Base-by-base conservation (phyloP, 2,329 filamentous ascomycete genomes). In the Ophiocordyceps unilateralis region DNA sequence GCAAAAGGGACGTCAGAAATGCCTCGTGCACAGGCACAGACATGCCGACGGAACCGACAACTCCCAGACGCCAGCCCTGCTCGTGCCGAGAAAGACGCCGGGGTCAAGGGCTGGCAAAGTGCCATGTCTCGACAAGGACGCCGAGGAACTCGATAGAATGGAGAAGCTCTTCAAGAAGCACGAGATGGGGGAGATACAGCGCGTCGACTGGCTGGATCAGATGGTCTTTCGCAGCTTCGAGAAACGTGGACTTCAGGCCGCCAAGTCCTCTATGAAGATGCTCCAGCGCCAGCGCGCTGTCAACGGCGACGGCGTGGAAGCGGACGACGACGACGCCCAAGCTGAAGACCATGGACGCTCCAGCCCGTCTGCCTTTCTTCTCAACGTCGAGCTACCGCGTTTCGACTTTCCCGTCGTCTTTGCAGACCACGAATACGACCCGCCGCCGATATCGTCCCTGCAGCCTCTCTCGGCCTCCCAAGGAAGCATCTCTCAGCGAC, bases 321-420 rank as follows among this genome's bases (percentile, higher is more conserved):
- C 48, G 17, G 48, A 58, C 4, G 50, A 57, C 36, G 54, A 58
- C 9, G 58, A 55, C 19, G 51, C 55, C 5, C 52, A 54, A 2
- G 47, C 49, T 8, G 41, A 50, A 44, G 53, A 59, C 24, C 67
- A 76, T 36, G 72, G 78, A 39, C 53, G 56, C 14, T 59, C 62
- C 3, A 63, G 62, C 1, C 58, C 64, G 2, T 71, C 71, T 2
- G 76, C 78, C 9, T 95, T 93, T 56, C 77, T 81, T 41, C 74
- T 98, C 17, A 87, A 93, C 54, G 72, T 98, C 41, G 91, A 98
- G 54, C 76, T 98, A 40, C 88, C 88, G 12, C 79, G 88, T 11
- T 98, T 95, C 57, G 91, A 98, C 55, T 93, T 95, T 51, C 86
- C 91, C 0, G 77, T 98, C 37, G 85, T 98, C 22, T 98, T 93